phyloP scores from a whole-genome alignment of 2,329 filamentous ascomycete genomes.

The Orbilia ellipsospora region DNA sequence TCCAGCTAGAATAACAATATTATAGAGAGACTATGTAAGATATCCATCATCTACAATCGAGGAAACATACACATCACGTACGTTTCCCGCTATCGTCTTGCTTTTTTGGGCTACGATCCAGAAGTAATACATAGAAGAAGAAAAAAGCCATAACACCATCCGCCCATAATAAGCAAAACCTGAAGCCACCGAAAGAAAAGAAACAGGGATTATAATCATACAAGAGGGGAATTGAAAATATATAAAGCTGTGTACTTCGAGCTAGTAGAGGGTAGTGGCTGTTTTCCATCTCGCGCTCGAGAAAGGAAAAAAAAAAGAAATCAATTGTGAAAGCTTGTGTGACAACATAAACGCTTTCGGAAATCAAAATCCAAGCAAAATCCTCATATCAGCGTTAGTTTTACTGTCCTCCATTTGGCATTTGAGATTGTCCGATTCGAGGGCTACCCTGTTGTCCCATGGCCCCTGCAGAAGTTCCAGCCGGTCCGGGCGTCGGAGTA shows the following conservation, averaged over 20 bases:
- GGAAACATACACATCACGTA: neutral
- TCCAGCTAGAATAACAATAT: neutral
- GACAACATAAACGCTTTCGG: no score
- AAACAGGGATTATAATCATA: conserved; percentile 30
- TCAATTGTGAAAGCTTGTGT: no score
- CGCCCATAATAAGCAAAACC: conserved; percentile 2
- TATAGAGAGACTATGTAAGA: neutral
- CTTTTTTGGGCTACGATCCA: neutral
- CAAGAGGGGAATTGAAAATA: conserved; percentile 10
- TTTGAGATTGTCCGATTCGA: conserved; percentile 27
- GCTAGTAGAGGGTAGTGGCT: neutral
- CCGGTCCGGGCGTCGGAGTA: conserved; percentile 41
- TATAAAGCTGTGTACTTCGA: neutral
- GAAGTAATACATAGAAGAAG: neutral
- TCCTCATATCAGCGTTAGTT: no score
- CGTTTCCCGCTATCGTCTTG: conserved; percentile 1
- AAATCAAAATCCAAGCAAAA: no score
- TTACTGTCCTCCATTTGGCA: neutral
- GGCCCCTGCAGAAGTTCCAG: conserved; percentile 12
- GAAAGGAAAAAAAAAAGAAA: no score
- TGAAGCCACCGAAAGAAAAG: conserved; percentile 6
- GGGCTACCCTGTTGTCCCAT: conserved; percentile 46
- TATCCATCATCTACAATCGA: conserved; percentile 13
- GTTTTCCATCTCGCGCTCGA: no score
- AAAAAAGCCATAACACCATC: conserved; percentile 29